phyloP scores from a whole-genome alignment of 2,329 filamentous ascomycete genomes.

The Arthrobotrys conoides region DNA sequence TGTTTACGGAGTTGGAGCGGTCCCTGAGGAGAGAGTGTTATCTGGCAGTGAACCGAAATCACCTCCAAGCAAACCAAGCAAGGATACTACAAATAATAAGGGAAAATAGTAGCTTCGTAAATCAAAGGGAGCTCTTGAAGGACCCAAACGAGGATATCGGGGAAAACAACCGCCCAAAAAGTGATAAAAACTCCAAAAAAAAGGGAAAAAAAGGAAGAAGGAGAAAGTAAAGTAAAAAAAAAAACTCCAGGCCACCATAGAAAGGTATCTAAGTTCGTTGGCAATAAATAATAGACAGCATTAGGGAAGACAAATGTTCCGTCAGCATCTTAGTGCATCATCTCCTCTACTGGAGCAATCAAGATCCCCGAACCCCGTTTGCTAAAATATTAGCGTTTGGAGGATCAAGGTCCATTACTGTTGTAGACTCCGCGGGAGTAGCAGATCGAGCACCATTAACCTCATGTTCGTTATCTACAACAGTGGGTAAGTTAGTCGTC shows the following conservation, averaged over 20 bases:
- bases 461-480: slow-evolving; percentile 36
- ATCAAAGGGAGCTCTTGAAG: slow-evolving; percentile 21
- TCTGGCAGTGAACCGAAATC: background rate
- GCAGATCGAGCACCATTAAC: slow-evolving; percentile 20
- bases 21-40: background rate
- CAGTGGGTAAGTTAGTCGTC: slow-evolving; percentile 16
- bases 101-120: slow-evolving; percentile 9
- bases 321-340: background rate
- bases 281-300: slow-evolving; percentile 41
- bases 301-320: slow-evolving; percentile 37
- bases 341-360: background rate
- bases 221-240: background rate
- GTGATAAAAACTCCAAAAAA: slow-evolving; percentile 10
- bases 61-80: background rate
- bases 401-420: slow-evolving; percentile 51
- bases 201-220: slow-evolving; percentile 17
- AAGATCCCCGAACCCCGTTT: slow-evolving; percentile 38
- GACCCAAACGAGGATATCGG: slow-evolving; percentile 53
- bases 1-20: slow-evolving; percentile 3
- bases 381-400: slow-evolving; percentile 23
- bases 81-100: slow-evolving; percentile 28
- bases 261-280: slow-evolving; percentile 58
- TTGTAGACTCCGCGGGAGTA: slow-evolving; percentile 6
- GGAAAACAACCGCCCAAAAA: slow-evolving; percentile 48
- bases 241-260: slow-evolving; percentile 53